phyloP scores from a whole-genome alignment of 345 rosid species.

The Erodium maritimum region DNA sequence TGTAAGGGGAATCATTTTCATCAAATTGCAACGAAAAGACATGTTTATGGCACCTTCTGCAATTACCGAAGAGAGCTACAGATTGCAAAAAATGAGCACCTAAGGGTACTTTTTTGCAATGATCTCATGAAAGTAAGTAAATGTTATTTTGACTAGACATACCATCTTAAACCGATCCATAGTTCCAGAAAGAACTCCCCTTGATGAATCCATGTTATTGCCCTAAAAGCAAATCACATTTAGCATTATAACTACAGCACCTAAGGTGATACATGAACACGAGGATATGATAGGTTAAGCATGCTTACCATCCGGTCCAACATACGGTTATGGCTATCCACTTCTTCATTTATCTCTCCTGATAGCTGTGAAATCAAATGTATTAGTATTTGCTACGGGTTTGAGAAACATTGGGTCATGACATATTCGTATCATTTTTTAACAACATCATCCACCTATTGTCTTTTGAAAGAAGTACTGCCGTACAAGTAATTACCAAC shows the following conservation, averaged over 20 bases:
- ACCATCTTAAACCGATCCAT: constrained; percentile 95
- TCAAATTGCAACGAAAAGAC: too few species aligned
- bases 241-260: constrained; percentile 1
- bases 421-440: not conserved
- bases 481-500: not conserved
- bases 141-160: constrained; percentile 4
- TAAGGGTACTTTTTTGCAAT: too few species aligned
- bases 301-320: constrained; percentile 72
- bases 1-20: too few species aligned
- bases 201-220: constrained; percentile 88
- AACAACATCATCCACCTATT: not conserved
- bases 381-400: constrained; percentile 4
- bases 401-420: not conserved
- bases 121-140: not conserved
- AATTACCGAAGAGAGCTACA: too few species aligned
- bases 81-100: too few species aligned
- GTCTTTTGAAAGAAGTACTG: not conserved
- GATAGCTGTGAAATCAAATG: constrained; percentile 42
- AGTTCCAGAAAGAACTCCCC: constrained; percentile 84
- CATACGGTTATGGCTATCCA: constrained; percentile 68
- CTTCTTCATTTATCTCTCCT: constrained; percentile 85
- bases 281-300: not conserved
- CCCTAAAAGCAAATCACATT: constrained; percentile 43
- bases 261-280: not conserved
- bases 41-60: too few species aligned